Percentiles rank a stretch among this genome's conserved stretches.
Conservation (phyloP, 2,329 filamentous ascomycete species). For the Fusarium palustre region DNA sequence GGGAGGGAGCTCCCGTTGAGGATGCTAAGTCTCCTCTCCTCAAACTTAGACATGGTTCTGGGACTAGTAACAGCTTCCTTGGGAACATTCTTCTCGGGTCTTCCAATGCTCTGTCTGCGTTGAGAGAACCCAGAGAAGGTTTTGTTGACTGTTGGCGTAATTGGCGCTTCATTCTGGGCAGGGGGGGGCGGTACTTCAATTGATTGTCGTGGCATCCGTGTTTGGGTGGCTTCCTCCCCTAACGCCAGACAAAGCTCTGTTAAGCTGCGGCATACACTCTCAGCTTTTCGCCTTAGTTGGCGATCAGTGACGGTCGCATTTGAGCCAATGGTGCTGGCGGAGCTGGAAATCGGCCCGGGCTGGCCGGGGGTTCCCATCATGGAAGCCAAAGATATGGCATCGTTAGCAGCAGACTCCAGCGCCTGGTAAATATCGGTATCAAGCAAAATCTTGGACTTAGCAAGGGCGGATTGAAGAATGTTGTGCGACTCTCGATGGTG, state of each 20-base stretch:
- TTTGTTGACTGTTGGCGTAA: conserved; percentile 61
- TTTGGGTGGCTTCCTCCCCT: conserved; percentile 66
- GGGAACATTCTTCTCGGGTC: conserved; percentile 55
- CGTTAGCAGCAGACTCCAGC: conserved; percentile 82
- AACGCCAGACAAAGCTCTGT: conserved; percentile 93
- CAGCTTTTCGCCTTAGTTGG: conserved; percentile 88
- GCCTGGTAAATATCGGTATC: conserved; percentile 79
- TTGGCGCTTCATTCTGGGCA: conserved; percentile 45
- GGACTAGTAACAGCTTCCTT: conserved; percentile 57
- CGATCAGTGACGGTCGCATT: conserved; percentile 75
- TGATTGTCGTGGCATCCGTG: conserved; percentile 47
- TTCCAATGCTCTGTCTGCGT: conserved; percentile 56
- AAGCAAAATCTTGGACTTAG: conserved; percentile 79
- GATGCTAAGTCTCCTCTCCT: conserved; percentile 64
- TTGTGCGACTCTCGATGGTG: conserved; percentile 73
- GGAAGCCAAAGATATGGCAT: conserved; percentile 81
- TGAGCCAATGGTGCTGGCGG: conserved; percentile 70
- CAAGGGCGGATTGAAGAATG: conserved; percentile 81
- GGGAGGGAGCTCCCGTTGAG: conserved; percentile 59
- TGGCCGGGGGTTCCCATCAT: conserved; percentile 81
- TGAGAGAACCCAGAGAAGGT: conserved; percentile 53
- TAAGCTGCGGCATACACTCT: conserved; percentile 90
- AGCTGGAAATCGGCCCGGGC: conserved; percentile 74
- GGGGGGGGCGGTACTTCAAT: conserved; percentile 29
- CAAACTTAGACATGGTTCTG: conserved; percentile 62